Conservation (phyloP, 352 stramenopile genomes). For the Peronosclerospora sorghi region DNA sequence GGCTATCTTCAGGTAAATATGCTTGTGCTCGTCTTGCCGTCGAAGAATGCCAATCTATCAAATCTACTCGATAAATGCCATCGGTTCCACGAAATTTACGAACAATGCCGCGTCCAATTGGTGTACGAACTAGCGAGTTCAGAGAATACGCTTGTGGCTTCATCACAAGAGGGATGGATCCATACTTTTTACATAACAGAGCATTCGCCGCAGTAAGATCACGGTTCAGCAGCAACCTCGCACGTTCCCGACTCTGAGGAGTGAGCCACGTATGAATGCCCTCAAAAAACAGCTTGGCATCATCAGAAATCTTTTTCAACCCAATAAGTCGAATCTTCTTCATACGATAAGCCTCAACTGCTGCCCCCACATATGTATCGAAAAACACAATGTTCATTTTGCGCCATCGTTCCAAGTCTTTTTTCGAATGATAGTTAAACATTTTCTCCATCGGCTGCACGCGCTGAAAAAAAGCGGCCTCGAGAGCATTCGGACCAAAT, state of each 20-base stretch:
- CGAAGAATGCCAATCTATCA: constrained; percentile 46
- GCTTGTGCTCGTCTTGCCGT: constrained; percentile 26
- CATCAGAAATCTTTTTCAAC: constrained; percentile 59
- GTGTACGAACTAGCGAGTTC: constrained; percentile 47
- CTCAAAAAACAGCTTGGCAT: constrained; percentile 40
- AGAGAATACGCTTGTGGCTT: constrained; percentile 57
- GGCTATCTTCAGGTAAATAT: constrained; percentile 48
- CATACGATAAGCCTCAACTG: constrained; percentile 63
- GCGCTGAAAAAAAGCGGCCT: constrained; percentile 84
- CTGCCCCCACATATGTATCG: constrained; percentile 82
- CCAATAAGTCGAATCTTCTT: constrained; percentile 55
- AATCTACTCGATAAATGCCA: constrained; percentile 75
- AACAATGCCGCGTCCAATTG: constrained; percentile 54
- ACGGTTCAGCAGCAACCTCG: constrained; percentile 50
- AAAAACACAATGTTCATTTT: constrained; percentile 89
- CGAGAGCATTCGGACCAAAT: constrained; percentile 48
- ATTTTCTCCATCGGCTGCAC: constrained; percentile 81
- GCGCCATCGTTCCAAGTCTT: constrained; percentile 64
- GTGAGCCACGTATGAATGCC: constrained; percentile 46
- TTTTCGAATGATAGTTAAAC: constrained; percentile 67
- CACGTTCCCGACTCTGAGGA: constrained; percentile 42
- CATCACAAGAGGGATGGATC: constrained; percentile 24
- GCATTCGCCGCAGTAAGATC: constrained; percentile 55
- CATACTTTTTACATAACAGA: constrained; percentile 33
- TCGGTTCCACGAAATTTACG: constrained; percentile 57